Base-by-base conservation (phyloP, 371 early-diverging fungal species). In the Mortierella polycephala region DNA sequence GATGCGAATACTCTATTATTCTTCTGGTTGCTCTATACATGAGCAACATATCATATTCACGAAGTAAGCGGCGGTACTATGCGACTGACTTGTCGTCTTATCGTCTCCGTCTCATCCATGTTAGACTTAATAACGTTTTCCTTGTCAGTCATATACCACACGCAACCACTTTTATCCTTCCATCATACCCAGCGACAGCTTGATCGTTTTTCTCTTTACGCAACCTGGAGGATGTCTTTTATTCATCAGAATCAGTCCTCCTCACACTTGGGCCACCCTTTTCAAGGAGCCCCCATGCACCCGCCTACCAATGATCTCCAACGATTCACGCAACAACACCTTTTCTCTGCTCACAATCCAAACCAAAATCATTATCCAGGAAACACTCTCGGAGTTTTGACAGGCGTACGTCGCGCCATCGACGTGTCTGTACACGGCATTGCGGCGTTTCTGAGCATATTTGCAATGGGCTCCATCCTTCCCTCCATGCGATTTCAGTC, bases 381-480 rank as follows among this genome's bases (percentile, higher is more conserved):
- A 18, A 18, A 51, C 18, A 21, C 16, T 18, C 18, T 9, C 8
- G 18, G 51, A 51, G 51, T 16, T 46, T 23, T 59, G 44, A 45
- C n/a, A 56, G 20, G 57, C 18, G 21, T 55, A 20, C 41, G 51
- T 51, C 57, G 56, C 41, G 42, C 45, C 16, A 18, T 65, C 6
- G 75, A 75, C 46, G 4, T 75, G 52, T 55, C 58, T 10, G 53
- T 39, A 1, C 75, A 75, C 21, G 69, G 69, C 13, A 23, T 30
- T 11, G 30, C 56, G 16, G 66, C 44, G n/a, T 55, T 75, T 11
- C 30, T 69, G 57, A 69, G 69, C 23, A 18, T 65, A 12, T 75
- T 65, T 21, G 69, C 69, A 2, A 46, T 69, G 39, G 54, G 37
- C n/a, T 64, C 75, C 37, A 68, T 68, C 42, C 14, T 53, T 12